Percentiles rank a stretch among this genome's conserved stretches.
Evolutionary conservation across 1,284 basidiomycete genomes (phyloP).

Genomic region (Thelephora terrestris): DNA sequence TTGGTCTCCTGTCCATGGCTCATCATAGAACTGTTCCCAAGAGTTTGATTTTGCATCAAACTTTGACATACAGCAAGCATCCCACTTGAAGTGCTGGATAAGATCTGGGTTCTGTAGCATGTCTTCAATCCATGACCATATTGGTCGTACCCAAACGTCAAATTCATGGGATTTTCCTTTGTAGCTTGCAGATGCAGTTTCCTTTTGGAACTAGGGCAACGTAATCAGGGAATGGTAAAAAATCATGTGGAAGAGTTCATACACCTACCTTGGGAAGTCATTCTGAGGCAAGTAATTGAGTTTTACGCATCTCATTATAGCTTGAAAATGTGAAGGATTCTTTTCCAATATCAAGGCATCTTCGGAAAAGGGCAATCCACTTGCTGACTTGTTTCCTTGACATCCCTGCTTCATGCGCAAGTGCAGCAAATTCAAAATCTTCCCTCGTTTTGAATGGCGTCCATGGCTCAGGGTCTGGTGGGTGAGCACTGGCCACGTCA

Average conservation of each 20-base stretch:
- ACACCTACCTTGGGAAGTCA: conserved; percentile 5
- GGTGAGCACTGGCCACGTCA: background rate
- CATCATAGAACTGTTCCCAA: no score
- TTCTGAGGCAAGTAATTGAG: conserved; percentile 4
- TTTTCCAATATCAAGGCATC: background rate
- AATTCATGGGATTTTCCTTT: conserved; percentile 19
- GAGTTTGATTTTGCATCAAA: no score
- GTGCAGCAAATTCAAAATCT: no score
- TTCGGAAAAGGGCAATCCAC: conserved; percentile 13
- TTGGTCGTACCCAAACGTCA: conserved; percentile 6
- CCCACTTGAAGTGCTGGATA: conserved; percentile 15
- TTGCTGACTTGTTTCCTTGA: conserved; percentile 9
- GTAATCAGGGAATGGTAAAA: background rate
- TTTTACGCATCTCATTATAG: conserved; percentile 4
- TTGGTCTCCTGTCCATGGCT: no score
- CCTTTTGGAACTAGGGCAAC: conserved; percentile 10
- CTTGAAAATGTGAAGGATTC: conserved; percentile 5
- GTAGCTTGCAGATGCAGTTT: conserved; percentile 14
- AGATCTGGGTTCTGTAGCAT: conserved; percentile 12
- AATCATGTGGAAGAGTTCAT: background rate
- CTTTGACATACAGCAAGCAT: no score
- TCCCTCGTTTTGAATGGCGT: conserved; percentile 13
- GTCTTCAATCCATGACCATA: background rate
- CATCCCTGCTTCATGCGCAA: conserved; percentile 14
- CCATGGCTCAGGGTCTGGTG: conserved; percentile 1